Conservation (phyloP, 129 eudicot species). For the Oenanthe sinensis region DNA sequence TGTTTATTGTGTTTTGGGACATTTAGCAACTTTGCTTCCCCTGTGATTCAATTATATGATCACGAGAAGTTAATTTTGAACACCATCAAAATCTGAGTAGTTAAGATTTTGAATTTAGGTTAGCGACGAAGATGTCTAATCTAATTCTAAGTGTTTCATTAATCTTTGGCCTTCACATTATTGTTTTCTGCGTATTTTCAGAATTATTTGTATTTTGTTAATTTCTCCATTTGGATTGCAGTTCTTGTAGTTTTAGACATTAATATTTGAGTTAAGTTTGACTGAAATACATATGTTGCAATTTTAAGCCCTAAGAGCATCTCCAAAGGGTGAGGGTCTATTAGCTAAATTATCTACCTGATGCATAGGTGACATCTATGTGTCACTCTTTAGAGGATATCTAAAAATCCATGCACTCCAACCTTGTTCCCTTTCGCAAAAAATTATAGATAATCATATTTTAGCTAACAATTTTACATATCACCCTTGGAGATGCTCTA, state of each 20-base stretch:
- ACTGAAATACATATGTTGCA: too few species aligned
- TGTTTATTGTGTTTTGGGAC: not conserved
- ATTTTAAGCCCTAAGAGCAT: not conserved
- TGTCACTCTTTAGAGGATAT: too few species aligned
- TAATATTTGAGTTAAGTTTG: too few species aligned
- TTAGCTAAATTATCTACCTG: too few species aligned
- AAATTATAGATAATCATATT: too few species aligned
- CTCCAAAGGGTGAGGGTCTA: too few species aligned
- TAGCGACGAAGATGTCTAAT: not conserved
- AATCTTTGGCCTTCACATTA: not conserved
- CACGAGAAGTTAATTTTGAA: not conserved
- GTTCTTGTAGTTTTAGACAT: not conserved
- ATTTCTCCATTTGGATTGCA: not conserved
- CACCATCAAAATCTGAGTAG: slow-evolving; percentile 2
- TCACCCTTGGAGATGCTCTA: too few species aligned
- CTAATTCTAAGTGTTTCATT: not conserved
- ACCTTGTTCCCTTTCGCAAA: too few species aligned
- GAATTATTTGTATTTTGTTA: not conserved
- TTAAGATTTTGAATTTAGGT: not conserved
- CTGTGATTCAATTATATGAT: not conserved
- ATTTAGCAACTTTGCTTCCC: not conserved
- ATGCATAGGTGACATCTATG: too few species aligned
- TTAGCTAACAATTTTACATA: too few species aligned
- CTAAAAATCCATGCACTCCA: too few species aligned
- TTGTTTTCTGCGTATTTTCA: not conserved